Evolutionary conservation across 495 filamentous ascomycete genomes (phyloP), one percentile per base, ranked within the genome.

Genomic region (Thozetella sp.): DNA sequence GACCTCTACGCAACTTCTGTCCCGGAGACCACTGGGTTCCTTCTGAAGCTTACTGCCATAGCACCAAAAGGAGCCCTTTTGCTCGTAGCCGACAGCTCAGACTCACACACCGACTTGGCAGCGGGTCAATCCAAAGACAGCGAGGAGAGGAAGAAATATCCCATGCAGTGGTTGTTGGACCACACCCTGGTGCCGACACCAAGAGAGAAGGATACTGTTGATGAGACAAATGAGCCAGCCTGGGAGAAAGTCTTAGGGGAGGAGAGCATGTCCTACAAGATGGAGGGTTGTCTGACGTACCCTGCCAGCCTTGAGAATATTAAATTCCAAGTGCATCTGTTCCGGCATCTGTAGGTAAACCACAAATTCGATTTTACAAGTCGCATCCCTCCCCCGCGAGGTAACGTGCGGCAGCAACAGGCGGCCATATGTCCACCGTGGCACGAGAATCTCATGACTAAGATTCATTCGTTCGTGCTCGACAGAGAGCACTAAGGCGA

Each of bases 291-390:
- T n/a, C 43, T 48, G 20, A 11, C 10, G n/a, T 48, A 48, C 43
- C n/a, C 43, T 20, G 3, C 20, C n/a, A 48, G 43, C n/a, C 43
- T 48, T 10, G 43, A 48, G n/a, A 48, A 48, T n/a, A 10, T 48
- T 4, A 48, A 48, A n/a, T 48, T 48, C n/a, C 9, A 48, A 20
- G 43, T 48, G n/a, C 43, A 48, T 48, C n/a, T 48, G n/a, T 48
- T 48, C n/a, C 6, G n/a, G n/a, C 43, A n/a, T 48, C n/a, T 48
- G 9, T 37, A 37, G 30, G 9, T 17, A 37, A 37, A 17, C 30
- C n/a, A n/a, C n/a, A n/a, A n/a, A n/a, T n/a, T n/a, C n/a, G n/a
- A n/a, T n/a, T n/a, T n/a, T n/a, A n/a, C n/a, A n/a, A n/a, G n/a
- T n/a, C n/a, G n/a, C n/a, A n/a, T n/a, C n/a, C n/a, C n/a, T n/a